phyloP scores from a whole-genome alignment of 2,329 filamentous ascomycete species.

The Hirsutella rhossiliensis region DNA sequence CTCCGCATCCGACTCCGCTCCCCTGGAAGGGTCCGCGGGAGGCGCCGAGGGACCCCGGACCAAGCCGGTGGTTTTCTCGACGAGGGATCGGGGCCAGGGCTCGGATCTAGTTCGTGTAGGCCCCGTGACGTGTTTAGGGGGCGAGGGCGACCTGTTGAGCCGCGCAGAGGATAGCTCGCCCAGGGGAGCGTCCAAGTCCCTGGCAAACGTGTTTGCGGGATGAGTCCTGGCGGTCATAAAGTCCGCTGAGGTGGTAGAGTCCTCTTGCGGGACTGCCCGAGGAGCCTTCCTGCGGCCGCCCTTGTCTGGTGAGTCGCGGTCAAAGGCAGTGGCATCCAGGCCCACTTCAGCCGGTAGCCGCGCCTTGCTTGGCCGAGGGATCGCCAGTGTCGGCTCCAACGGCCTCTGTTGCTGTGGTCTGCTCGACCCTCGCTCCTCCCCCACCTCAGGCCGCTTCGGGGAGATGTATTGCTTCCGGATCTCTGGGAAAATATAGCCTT shows the following conservation, averaged over 20 bases:
- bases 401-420: constrained; percentile 3
- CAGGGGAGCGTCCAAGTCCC: constrained; percentile 22
- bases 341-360: constrained; percentile 11
- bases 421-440: not conserved
- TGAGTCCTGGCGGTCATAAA: constrained; percentile 31
- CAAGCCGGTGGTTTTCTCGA: constrained; percentile 2
- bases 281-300: constrained; percentile 1
- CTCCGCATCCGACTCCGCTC: constrained; percentile 5
- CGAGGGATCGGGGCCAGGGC: constrained; percentile 9
- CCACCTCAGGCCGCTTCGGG: constrained; percentile 4
- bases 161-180: constrained; percentile 26
- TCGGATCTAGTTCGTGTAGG: constrained; percentile 25
- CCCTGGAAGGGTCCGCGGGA: constrained; percentile 1
- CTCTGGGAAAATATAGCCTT: constrained; percentile 34
- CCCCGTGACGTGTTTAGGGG: constrained; percentile 12
- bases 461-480: constrained; percentile 21
- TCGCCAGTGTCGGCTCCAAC: not conserved
- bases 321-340: constrained; percentile 28
- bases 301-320: constrained; percentile 16
- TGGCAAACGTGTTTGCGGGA: constrained; percentile 13
- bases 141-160: constrained; percentile 28
- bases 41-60: constrained; percentile 5
- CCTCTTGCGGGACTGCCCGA: constrained; percentile 7
- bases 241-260: constrained; percentile 18
- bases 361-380: not conserved